Base-by-base conservation (phyloP, 805 yeast species). In the Ogataea haglerorum region DNA sequence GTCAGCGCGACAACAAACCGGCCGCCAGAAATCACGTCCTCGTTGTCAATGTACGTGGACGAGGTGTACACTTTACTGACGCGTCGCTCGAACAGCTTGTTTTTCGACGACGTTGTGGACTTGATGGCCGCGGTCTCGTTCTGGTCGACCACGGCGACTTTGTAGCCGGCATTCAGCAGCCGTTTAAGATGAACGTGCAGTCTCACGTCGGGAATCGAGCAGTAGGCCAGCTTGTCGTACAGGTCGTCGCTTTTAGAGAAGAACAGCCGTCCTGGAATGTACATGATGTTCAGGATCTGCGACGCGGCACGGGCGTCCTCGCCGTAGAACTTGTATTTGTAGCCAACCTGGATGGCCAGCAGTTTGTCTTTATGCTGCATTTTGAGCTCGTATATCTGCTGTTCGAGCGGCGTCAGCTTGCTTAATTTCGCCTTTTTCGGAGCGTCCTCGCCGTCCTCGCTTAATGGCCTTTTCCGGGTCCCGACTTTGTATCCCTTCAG, bases 81-180 rank as follows among this genome's bases (percentile, higher is more conserved):
- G 46, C 76, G 65, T 34, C 98, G 67, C 37, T 74, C 75, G 61
- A 91, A 86, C 2, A 89, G 72, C 18, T 71, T 68, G 22, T 72
- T 64, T 40, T 75, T 75, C 45, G 74, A 80, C 5, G 75, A 60
- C 2, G 76, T 63, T 22, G 60, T 61, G 5, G 75, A 70, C 53
- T 86, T 86, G 10, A 86, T 68, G 0, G 88, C 87, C 2, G 88
- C 82, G 0, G 91, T 78, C 56, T 91, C 97, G 4, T 76, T 56
- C 56, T 93, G 98, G 54, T 83, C 82, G 0, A 90, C 93, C 2
- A 93, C 78, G 0, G 95, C 98, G 3, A 93, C 87, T 57, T 85
- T 90, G 44, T 77, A 65, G 0, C 96, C 96, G 40, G 68, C 69
- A 28, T 73, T 75, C 4, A 93, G 69, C 13, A 91, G 64, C 44